Evolutionary conservation across 139 green algal species (phyloP), one percentile per base, ranked within the genome.

Genomic region (Coelastrella sp.): DNA sequence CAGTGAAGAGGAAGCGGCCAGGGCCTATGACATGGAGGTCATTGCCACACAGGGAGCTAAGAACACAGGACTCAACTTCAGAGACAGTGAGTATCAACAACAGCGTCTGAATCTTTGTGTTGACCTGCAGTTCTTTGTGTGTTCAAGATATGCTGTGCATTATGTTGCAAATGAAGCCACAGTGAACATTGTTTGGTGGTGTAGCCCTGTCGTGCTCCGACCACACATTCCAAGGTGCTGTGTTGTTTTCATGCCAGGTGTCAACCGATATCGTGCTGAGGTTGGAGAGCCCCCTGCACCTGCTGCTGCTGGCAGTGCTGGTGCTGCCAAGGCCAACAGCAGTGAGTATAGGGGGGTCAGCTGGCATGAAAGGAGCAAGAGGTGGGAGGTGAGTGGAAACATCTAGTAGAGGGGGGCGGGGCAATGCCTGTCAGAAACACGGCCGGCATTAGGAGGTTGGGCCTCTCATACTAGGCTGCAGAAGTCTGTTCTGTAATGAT

Each of bases 11-110:
- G 89, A 91, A 4, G 92, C 92, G 4, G 92, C 92, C 3, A 76
- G 89, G 0, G 89, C 88, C 13, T 96, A 96, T 73, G 92, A 96
- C 84, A 83, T 72, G 6, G 91, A 92, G 57, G 91, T 90, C 0
- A 79, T 93, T 21, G 81, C 83, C 2, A 89, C 90, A 86, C 87
- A 90, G 48, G 91, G 93, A 2, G 71, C 86, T 0, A 82, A 88
- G 35, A 82, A 82, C 34, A 90, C 88, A 0, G 86, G 89, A 0
- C 90, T 92, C 59, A 95, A 95, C 81, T 94, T 93, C 86, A 57
- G 87, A 4, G 86, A 89, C 38, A 89, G 86, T 89, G 72, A 89
- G 86, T 81, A 30, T 2, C 62, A n/a, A n/a, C n/a, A n/a, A n/a
- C n/a, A n/a, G n/a, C n/a, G n/a, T n/a, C n/a, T n/a, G n/a, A n/a